Base-by-base conservation (phyloP, 208 protist genomes). In the Angomonas deanei region DNA sequence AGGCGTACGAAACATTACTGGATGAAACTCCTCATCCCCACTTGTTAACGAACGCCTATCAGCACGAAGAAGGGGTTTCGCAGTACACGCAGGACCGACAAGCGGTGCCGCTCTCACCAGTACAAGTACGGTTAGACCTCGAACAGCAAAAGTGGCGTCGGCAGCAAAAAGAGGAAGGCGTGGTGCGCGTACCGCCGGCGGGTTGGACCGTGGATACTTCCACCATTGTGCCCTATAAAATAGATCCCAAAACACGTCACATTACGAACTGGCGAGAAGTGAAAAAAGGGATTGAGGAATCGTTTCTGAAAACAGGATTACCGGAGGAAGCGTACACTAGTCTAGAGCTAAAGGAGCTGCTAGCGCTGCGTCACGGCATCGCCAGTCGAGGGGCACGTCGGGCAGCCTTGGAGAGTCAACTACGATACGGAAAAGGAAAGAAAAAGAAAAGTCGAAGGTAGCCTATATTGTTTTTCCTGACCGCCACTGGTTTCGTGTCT, bases 251-350 rank as follows among this genome's bases (percentile, higher is more conserved):
- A 21, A 82, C 70, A 23, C 80, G 76, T 56, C 81, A 64, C 38
- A 70, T 96, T 27, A 76, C 74, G 21, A 96, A 96, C 72, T 96
- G 90, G 87, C 78, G 90, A 2, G 86, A 86, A 54, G 90, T 96
- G 52, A 96, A 92, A 73, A 74, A 72, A 28, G 84, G 86, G 24
- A 88, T 96, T 61, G 90, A 96, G 74, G 66, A 78, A 53, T 91
- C 86, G 2, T 96, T 96, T 68, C 68, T 91, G 26, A 70, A 74
- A 26, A 81, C 82, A 23, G 86, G 90, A 0, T 73, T 96, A 49
- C 84, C 85, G 31, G 64, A 78, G 58, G 79, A 84, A 54, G 80
- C 84, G n/a, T 96, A 93, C 74, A 88, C 74, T 8, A 75, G 74
- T 13, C 62, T 64, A 39, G 86, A 93, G 70, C 86, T 79, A 80